Base-by-base conservation (phyloP, 306 rosid genomes). In the Oemleria cerasiformis region DNA sequence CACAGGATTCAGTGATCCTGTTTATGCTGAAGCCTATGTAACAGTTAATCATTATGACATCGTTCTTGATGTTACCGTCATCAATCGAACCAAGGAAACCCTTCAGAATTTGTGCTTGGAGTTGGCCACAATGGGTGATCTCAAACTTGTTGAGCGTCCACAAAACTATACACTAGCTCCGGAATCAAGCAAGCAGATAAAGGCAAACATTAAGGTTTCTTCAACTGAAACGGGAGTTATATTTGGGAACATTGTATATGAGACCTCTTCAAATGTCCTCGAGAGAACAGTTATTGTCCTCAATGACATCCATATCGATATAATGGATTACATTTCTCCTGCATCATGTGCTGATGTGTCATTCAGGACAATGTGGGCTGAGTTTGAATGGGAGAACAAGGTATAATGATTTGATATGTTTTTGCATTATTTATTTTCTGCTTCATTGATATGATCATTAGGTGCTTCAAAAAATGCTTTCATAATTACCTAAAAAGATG, bases 321-420 rank as follows among this genome's bases (percentile, higher is more conserved):
- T 95, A 77, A 95, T 95, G 99, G 99, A 95, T 77, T 95, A 95
- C 86, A 95, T 95, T 72, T 92, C 99, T 77, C 97, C 99, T 65
- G 95, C 99, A 59, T 86, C 88, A 56, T 95, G 99, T 69, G 85
- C 97, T 70, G 99, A 95, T 71, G 89, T 82, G 75, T 86, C 95
- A 76, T 95, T 95, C 56, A 88, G 99, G 82, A 88, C 96, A 41
- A 95, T 95, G 99, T 95, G 99, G 99, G 99, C 99, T 49, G 99
- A 95, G 70, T 95, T 95, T 80, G 99, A 95, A 73, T 95, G 99
- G 99, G 99, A 95, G 77, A 95, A 95, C 83, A 95, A 95, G 97
- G 99, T 95, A 89, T 6, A 41, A 30, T 55, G 48, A 19, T 65
- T 57, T 38, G 40, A 38, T 9, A 48, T 36, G 6, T 47, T 50